Evolutionary conservation across 441 rosid species (phyloP).

Genomic region (Cnidoscolus chayamansa): DNA sequence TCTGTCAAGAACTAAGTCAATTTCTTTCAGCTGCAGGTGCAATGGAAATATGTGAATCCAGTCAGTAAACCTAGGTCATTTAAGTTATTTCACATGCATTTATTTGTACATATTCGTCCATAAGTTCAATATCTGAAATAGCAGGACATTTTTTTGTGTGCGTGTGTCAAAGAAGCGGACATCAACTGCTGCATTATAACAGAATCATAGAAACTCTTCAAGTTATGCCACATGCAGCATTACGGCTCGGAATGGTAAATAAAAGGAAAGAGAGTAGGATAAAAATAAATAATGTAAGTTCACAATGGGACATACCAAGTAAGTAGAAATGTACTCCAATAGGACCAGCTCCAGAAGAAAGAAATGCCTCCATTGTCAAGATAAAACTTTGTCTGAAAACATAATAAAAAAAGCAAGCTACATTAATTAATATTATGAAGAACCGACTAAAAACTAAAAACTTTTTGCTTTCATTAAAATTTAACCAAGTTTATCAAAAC

Average conservation of each 20-base stretch:
- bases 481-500: no score
- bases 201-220: background rate
- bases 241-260: background rate
- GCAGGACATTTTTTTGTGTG: background rate
- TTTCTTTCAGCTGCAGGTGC: background rate
- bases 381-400: conserved; percentile 56
- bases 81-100: background rate
- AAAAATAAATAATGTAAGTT: conserved; percentile 3
- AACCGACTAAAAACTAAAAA: no score
- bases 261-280: background rate
- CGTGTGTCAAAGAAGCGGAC: no score
- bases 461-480: no score
- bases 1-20: background rate
- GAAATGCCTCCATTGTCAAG: conserved; percentile 68
- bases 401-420: background rate
- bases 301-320: conserved; percentile 61
- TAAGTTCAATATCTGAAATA: background rate
- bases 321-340: conserved; percentile 96
- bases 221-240: background rate
- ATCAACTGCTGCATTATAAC: no score
- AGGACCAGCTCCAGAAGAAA: conserved; percentile 96
- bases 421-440: background rate
- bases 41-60: background rate
- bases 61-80: no score
- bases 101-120: background rate